Evolutionary conservation across 73 alveolate species (phyloP), one percentile per base, ranked within the genome.

Genomic region (Paramecium biaurelia): DNA sequence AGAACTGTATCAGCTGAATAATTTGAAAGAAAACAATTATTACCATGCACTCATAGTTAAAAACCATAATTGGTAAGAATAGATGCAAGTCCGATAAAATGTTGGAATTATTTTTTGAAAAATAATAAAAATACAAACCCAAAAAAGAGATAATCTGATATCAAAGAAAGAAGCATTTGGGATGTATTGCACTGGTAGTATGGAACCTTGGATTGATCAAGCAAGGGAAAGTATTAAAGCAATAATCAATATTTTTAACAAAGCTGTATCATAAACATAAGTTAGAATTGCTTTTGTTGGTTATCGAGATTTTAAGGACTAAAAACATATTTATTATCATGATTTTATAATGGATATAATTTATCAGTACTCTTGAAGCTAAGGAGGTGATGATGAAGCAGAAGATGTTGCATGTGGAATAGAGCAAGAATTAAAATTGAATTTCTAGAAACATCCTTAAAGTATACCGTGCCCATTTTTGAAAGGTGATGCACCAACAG

Each of bases 311-410:
- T 57, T 57, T 85, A 21, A 63, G 12, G 93, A 85, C 23, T 0
- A 38, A 1, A 32, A 85, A 57, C 90, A 15, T 35, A 57, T 85
- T 12, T 70, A 28, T 23, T 38, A 28, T 26, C 70, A 57, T 58
- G 68, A 85, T 67, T 85, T 85, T 28, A 85, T 38, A 72, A 18
- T 20, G 15, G 37, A 85, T 28, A 70, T 26, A 67, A 21, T 85
- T 67, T 85, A 57, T 85, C 2, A 21, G 74, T 11, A 58, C 37
- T 14, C 21, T 28, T 7, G n/a, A 21, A 47, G 93, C 93, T 5
- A 0, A 7, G 93, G 93, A 1, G 93, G 93, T 70, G 92, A 89
- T 14, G 93, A 85, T 68, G 92, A 49, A 9, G 93, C 93, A 18
- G 93, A 85, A 67, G 93, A 85, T 68, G 41, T 85, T 0, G 47